A percentile compares a stretch with the other conserved stretches of the same genome.
These are phyloP conservation scores for Hypoxylon sp. DNA, from an alignment of 2,329 filamentous ascomycete species.

Conservation along the genomic window DNA sequence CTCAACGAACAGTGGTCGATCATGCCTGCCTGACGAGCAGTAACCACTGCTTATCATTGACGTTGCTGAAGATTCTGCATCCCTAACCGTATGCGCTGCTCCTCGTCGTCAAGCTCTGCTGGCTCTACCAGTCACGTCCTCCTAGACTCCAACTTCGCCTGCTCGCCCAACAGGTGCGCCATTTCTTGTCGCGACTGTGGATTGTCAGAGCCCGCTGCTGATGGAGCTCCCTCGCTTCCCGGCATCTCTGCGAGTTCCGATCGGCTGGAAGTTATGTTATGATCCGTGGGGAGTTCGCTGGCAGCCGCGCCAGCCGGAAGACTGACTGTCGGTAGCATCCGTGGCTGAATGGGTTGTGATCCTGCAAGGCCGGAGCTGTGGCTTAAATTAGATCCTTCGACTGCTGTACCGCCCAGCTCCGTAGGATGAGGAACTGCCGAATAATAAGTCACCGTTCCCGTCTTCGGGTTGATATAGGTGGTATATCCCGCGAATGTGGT, in stretches of 20 bases:
- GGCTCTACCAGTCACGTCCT: conserved; percentile 22
- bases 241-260: neutral
- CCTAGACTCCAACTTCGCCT: conserved; percentile 19
- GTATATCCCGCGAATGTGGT: conserved; percentile 13
- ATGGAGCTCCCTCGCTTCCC: neutral
- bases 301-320: neutral
- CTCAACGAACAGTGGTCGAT: neutral
- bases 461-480: conserved; percentile 23
- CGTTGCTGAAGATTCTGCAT: conserved; percentile 16
- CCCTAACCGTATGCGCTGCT: conserved; percentile 21
- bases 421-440: conserved; percentile 14
- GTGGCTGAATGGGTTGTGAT: conserved; percentile 4
- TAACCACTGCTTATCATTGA: neutral
- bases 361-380: neutral
- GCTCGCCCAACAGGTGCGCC: conserved; percentile 4
- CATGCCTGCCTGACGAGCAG: neutral
- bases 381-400: neutral
- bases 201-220: conserved; percentile 1
- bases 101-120: conserved; percentile 25
- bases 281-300: no score
- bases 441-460: conserved; percentile 10
- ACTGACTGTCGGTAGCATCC: neutral
- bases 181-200: conserved; percentile 15
- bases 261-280: neutral
- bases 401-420: conserved; percentile 6